phyloP scores from a whole-genome alignment of 177 flowering plant species.

The Vitis hybrid region DNA sequence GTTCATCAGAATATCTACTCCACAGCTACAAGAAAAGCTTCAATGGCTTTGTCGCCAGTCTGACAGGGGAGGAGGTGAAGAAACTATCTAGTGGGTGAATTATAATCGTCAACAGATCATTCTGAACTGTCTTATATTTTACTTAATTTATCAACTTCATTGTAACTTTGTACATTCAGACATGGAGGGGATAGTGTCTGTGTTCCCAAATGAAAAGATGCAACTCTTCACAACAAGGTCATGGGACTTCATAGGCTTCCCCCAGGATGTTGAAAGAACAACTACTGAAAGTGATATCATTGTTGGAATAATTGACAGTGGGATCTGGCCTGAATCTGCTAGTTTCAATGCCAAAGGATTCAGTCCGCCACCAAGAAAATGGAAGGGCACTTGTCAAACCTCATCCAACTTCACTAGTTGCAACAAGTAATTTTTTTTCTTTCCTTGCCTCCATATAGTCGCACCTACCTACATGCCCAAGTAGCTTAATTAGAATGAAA shows the following conservation, averaged over 20 bases:
- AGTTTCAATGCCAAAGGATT: conserved; percentile 14
- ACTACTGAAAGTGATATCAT: conserved; percentile 8
- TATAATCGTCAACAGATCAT: background rate
- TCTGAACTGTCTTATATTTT: too few relatives aligned
- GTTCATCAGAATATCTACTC: conserved; percentile 15
- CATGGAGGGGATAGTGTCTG: conserved; percentile 23
- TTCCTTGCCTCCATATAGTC: background rate
- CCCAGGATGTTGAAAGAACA: background rate
- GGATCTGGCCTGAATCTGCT: conserved; percentile 8
- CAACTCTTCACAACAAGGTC: conserved; percentile 24
- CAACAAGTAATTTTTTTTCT: conserved; percentile 14
- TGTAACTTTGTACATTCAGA: conserved; percentile 3
- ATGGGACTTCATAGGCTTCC: conserved; percentile 7
- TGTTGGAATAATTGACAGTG: background rate
- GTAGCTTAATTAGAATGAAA: too few relatives aligned
- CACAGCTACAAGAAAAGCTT: conserved; percentile 22
- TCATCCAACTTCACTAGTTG: conserved; percentile 5
- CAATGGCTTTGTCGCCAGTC: conserved; percentile 22
- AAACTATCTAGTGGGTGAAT: conserved; percentile 14
- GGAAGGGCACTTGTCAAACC: too few relatives aligned
- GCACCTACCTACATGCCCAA: too few relatives aligned
- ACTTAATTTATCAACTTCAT: too few relatives aligned
- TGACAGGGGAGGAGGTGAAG: conserved; percentile 28
- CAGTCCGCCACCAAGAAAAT: background rate
- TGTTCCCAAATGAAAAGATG: conserved; percentile 11